Percentiles rank a stretch among this genome's conserved stretches.
Conservation (phyloP, 805 yeast genomes). For the Metschnikowia borealis region DNA sequence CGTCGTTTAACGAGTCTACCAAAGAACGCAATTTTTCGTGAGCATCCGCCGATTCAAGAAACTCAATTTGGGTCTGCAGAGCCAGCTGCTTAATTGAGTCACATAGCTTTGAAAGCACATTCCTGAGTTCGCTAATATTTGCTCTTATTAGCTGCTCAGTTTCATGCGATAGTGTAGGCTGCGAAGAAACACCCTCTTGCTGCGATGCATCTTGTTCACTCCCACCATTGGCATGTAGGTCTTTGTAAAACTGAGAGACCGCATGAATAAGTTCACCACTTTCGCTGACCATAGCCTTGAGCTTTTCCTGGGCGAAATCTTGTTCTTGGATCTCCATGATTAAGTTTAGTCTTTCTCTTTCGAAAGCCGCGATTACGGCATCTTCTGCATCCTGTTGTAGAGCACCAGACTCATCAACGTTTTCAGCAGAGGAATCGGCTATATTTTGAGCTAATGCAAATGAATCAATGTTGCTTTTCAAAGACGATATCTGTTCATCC, state of each 20-base stretch:
- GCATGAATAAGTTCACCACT: conserved; percentile 32
- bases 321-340: conserved; percentile 40
- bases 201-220: background rate
- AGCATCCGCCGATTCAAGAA: background rate
- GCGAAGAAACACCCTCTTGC: background rate
- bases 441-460: conserved; percentile 10
- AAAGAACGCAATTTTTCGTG: background rate
- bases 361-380: conserved; percentile 22
- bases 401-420: background rate
- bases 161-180: background rate
- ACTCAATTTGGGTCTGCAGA: conserved; percentile 2
- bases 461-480: conserved; percentile 6
- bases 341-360: conserved; percentile 26
- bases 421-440: background rate
- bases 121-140: background rate
- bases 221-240: conserved; percentile 1
- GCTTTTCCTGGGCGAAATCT: conserved; percentile 28
- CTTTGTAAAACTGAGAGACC: conserved; percentile 28
- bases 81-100: conserved; percentile 1
- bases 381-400: conserved; percentile 11
- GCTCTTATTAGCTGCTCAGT: background rate
- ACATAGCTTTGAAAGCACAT: background rate
- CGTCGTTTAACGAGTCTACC: conserved; percentile 2
- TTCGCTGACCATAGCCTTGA: conserved; percentile 31
- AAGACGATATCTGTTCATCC: conserved; percentile 6